Evolutionary conservation across 129 eudicot species (phyloP), one percentile per base, ranked within the genome.

Genomic region (Chrysanthemum lavandulifolium): DNA sequence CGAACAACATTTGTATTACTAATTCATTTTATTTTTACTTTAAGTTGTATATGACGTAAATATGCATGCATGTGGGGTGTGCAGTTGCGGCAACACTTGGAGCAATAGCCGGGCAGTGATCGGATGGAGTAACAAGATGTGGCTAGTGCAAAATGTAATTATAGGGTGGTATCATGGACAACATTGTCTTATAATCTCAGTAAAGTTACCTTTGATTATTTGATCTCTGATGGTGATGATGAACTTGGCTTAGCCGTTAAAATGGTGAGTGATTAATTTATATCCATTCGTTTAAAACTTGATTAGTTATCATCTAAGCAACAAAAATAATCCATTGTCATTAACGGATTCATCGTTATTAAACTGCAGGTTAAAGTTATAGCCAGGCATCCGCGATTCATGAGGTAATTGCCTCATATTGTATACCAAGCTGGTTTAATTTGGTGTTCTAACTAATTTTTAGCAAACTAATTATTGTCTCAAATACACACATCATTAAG

Each of bases 81-180:
- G 4, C 58, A 53, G 58, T 53, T n/a, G 58, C 16, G n/a, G 58
- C 58, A 53, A 53, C 58, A 13, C 58, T 53, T 53, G 58, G 58
- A 53, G 58, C 58, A 53, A 53, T 53, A 13, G 58, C 15, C 0
- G 58, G 58, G 58, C 58, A 12, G 58, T 53, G 58, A 53, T 53
- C 13, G 58, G 58, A 53, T 53, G 58, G 58, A 53, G 16, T 53
- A 53, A 53, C 58, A 53, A 53, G 16, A 53, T 13, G 18, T 11
- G 58, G 16, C 12, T 53, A 21, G n/a, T 53, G 18, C 58, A 53
- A 12, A 12, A 53, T 53, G 58, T 53, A 11, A 13, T 13, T 53
- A 53, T 53, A 53, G 58, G 58, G n/a, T 5, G 5, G 16, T 53
- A 53, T 53, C 58, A 53, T n/a, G 58, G 18, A 53, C 15, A 5